Evolutionary conservation across 805 yeast genomes (phyloP), one percentile per base, ranked within the genome.

Genomic region (Hanseniaspora lindneri): DNA sequence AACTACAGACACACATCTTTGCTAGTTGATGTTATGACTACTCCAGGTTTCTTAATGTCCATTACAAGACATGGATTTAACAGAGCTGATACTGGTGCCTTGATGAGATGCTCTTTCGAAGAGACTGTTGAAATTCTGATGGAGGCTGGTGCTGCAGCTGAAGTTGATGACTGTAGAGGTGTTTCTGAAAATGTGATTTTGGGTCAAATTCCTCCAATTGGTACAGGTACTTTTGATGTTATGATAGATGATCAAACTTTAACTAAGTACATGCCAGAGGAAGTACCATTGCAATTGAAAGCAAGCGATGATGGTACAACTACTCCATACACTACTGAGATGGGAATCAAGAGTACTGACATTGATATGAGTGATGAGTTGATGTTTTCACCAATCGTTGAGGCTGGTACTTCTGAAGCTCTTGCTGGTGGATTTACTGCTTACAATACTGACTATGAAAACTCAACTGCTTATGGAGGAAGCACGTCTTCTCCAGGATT

Each of bases 41-140:
- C 95, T 34, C 81, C 95, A 62, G 99, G 99, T 60, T 95, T 89
- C 62, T 73, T 92, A 66, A 89, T 94, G 84, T 97, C 99, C 35
- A 88, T 92, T 60, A 89, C 97, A 39, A 94, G 99, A 76, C 98
- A 92, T 63, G 99, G 99, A 76, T 89, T 92, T 68, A 92, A 92
- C 68, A 81, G 99, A 69, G 83, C 95, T 33, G 96, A 92, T 56
- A 92, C 99, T 27, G 99, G 99, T 68, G 98, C 98, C 2, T 74
- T 92, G 62, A 92, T 92, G 99, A 79, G 99, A 68, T 92, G 96
- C 72, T 89, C 98, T 37, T 92, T 92, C 71, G 99, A 92, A 69
- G 99, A 92, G 67, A 92, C 99, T 7, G 99, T 92, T 36, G 99
- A 92, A 69, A 92, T 92, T 60, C 70, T 92, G 63, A 77, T 92